Base-by-base conservation (phyloP, 441 rosid species). In the Rhodomyrtus psidioides region DNA sequence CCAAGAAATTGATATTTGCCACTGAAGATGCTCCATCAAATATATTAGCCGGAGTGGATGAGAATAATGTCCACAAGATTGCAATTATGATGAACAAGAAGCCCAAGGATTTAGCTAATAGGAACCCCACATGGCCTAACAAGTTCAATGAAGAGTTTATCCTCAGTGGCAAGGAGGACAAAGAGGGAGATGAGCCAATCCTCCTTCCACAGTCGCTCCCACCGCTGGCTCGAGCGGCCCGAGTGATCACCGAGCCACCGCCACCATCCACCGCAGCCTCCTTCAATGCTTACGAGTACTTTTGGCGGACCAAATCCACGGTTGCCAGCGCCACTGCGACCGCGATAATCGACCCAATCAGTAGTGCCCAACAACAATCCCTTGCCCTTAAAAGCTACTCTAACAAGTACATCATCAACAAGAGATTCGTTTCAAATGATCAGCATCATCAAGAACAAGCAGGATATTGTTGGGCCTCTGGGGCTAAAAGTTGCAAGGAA, bases 401-500 rank as follows among this genome's bases (percentile, higher is more conserved):
- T 70, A 81, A 85, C 74, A 81, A 88, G 55, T 82, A 56, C 58
- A 59, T 86, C 55, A 81, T 89, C 84, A 49, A 93, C 21, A 85
- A 89, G 76, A 87, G 57, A 13, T 75, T 82, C 9, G 39, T 75
- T 34, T 85, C 86, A 46, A 88, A 88, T 83, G 90, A 88, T 55
- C 85, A 81, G 39, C 90, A 86, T 39, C 89, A 91, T 10, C 6
- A 85, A 89, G 82, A 84, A 86, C 84, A 87, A 86, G 15, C 12
- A 70, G 92, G 89, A 46, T 92, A 90, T 79, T 83, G 56, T 86
- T 86, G 87, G 54, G 92, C 88, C 70, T 92, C 93, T 53, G 70
- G 85, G 87, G 24, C 88, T 30, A 93, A 91, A 62, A 91, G 94
- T 0, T 96, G 99, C 96, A 95, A 96, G 84, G 95, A 95, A 60